Conservation (phyloP, 768 basidiomycete species). For the Russula emetica region DNA sequence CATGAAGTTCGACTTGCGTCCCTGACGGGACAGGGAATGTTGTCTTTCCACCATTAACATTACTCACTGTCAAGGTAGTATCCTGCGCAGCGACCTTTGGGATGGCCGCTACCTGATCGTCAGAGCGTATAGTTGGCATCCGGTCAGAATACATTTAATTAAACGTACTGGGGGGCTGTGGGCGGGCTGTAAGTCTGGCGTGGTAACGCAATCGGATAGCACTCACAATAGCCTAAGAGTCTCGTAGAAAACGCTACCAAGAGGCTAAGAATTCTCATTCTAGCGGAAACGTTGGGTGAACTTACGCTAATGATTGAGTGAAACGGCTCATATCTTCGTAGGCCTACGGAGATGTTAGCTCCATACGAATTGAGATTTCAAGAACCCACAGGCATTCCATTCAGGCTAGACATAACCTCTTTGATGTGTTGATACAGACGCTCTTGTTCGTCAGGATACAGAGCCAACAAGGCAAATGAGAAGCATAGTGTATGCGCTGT, state of each 20-base stretch:
- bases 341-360: neutral
- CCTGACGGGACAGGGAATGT: constrained; percentile 44
- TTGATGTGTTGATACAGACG: constrained; percentile 38
- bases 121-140: neutral
- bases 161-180: constrained; percentile 17
- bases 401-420: constrained; percentile 31
- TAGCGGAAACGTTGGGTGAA: neutral
- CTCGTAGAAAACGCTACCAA: constrained; percentile 45
- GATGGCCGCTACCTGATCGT: constrained; percentile 42
- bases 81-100: constrained; percentile 48
- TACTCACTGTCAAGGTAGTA: constrained; percentile 37
- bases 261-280: neutral
- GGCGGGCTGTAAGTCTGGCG: neutral
- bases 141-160: neutral
- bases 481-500: constrained; percentile 39
- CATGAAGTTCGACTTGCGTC: constrained; percentile 37
- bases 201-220: neutral
- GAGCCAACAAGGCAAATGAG: constrained; percentile 41
- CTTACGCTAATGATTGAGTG: neutral
- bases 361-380: neutral
- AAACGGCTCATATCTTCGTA: neutral
- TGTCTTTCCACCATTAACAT: constrained; percentile 39
- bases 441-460: constrained; percentile 42
- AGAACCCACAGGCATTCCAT: constrained; percentile 1
- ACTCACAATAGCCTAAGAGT: constrained; percentile 42